Base-by-base conservation (phyloP, 2,329 filamentous ascomycete genomes). In the Neopestalotiopsis rosae region DNA sequence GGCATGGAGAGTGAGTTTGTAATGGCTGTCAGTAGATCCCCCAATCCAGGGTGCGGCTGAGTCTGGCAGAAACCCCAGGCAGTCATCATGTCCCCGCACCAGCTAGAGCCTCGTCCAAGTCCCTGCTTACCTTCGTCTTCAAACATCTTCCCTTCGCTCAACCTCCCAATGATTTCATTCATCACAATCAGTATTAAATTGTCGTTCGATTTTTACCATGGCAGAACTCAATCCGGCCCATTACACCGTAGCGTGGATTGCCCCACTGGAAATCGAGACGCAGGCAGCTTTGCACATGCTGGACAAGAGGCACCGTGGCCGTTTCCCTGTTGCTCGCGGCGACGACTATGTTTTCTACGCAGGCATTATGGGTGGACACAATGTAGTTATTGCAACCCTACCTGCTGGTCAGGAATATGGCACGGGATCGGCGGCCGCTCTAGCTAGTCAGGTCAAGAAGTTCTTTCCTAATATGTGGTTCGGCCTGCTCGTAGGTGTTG, bases 171-270 rank as follows among this genome's bases (percentile, higher is more conserved):
- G 5, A 12, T 14, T 45, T 14, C 7, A 45, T 45, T 45, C 42
- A 1, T 45, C 7, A 45, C 17, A 13, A 45, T 1, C 42, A 45
- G 5, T 45, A 14, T 45, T 45, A 3, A 45, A 45, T n/a, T n/a
- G n/a, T n/a, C n/a, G n/a, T n/a, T n/a, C n/a, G n/a, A 45, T 3
- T 13, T 45, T 45, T 14, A 45, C 56, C 14, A 71, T 69, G 67
- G 40, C 30, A 9, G 34, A 49, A 14, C 28, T 72, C 10, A 24
- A 62, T 57, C 69, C 71, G 7, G 59, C 70, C 56, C 34, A 70
- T 3, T 81, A 83, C 34, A 78, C 74, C 0, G 73, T 83, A 1
- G 78, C 74, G 67, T 82, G 79, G 80, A 76, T 83, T 40, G 78
- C 80, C 0, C 80, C 79, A 0, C 74, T 81, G 0, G 73, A 77